Percentiles rank a stretch among this genome's conserved stretches.
phyloP scores from a whole-genome alignment of 108 stramenopile genomes.

The Nannochloropsis salina region DNA sequence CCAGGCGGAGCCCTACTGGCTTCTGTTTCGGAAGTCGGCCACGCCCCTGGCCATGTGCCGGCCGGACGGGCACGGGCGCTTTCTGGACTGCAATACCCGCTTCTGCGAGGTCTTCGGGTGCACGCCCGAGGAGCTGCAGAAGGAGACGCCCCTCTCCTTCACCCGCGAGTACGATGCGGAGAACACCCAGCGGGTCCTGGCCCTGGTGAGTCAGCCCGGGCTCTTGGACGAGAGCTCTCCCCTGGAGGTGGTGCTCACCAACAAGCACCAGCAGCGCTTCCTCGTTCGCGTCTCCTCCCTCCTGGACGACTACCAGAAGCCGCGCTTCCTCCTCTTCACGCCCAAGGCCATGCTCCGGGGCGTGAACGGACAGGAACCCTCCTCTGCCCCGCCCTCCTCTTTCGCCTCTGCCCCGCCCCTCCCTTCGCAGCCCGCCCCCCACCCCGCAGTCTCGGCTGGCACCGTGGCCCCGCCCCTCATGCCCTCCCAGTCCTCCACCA shows the following conservation, averaged over 20 bases:
- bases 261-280: background rate
- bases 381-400: background rate
- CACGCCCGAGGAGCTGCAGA: background rate
- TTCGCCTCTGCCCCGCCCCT: background rate
- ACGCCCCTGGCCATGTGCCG: slow-evolving; percentile 4
- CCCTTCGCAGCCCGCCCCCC: background rate
- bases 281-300: background rate
- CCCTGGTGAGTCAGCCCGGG: background rate
- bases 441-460: background rate
- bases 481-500: background rate
- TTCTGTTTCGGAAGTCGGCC: background rate
- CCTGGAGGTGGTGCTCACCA: background rate
- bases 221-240: background rate
- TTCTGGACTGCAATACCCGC: background rate
- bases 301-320: background rate
- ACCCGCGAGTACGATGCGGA: background rate
- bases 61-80: background rate
- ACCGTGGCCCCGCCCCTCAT: background rate
- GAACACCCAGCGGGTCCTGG: background rate
- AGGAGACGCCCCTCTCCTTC: background rate
- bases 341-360: background rate
- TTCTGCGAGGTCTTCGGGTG: slow-evolving; percentile 4
- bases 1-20: background rate
- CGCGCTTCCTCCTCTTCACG: background rate
- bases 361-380: background rate